Percentiles rank a stretch among this genome's conserved stretches.
Conservation (phyloP, 345 rosid species). For the Kernera saxatilis region DNA sequence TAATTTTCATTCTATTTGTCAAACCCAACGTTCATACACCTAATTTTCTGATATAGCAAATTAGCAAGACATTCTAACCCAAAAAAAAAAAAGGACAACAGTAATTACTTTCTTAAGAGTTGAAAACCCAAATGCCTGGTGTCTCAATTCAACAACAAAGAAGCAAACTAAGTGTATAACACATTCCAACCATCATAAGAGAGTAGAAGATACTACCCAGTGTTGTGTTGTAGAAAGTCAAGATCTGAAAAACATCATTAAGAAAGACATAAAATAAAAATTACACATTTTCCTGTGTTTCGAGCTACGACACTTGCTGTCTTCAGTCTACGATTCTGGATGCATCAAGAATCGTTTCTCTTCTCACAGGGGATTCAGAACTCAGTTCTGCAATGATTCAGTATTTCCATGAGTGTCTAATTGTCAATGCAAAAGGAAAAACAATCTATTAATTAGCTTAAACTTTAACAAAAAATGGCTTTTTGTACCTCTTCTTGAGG, state of each 20-base stretch:
- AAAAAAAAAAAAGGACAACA: no score
- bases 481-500: conserved; percentile 26
- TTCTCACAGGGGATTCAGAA: neutral
- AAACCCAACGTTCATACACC: no score
- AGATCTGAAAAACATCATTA: conserved; percentile 10
- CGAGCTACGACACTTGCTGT: neutral
- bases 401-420: neutral
- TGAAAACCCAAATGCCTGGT: neutral
- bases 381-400: conserved; percentile 19
- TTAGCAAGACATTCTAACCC: no score
- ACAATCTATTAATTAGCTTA: neutral
- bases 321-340: neutral
- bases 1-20: no score
- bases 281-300: neutral
- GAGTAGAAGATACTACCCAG: neutral
- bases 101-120: no score
- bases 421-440: neutral
- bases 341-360: conserved; percentile 14
- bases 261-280: neutral
- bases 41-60: no score
- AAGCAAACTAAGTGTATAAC: conserved; percentile 2
- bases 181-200: neutral
- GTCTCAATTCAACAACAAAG: conserved; percentile 11
- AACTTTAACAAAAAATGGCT: neutral
- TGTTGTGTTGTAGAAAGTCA: neutral